phyloP scores from a whole-genome alignment of 1,284 basidiomycete genomes.

The Melampsora abietis-canadensis region DNA sequence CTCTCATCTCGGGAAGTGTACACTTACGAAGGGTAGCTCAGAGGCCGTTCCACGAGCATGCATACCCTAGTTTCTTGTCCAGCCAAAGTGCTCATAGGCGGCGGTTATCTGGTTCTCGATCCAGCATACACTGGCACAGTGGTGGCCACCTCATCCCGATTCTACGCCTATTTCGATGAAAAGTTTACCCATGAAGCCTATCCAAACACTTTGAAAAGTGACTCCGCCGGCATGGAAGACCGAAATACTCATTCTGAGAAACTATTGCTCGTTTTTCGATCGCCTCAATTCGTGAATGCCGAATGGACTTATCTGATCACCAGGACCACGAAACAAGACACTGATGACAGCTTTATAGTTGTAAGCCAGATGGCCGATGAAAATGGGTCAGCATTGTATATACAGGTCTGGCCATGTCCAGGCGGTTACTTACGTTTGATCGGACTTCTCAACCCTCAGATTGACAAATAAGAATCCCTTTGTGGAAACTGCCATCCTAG shows the following conservation, averaged over 20 bases:
- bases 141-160: conserved; percentile 84
- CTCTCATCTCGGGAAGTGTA: too few species aligned
- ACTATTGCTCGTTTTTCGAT: conserved; percentile 65
- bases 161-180: conserved; percentile 65
- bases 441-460: background rate
- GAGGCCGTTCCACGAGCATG: background rate
- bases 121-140: conserved; percentile 75
- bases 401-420: background rate
- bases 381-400: background rate
- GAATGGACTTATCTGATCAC: conserved; percentile 66
- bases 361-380: background rate
- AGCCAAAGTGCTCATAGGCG: conserved; percentile 58
- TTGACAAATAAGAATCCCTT: conserved; percentile 18
- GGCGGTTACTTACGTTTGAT: background rate
- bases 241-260: background rate
- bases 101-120: conserved; percentile 91
- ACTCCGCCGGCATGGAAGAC: background rate
- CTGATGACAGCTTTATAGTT: background rate
- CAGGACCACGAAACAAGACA: background rate
- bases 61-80: conserved; percentile 23
- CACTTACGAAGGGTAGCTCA: too few species aligned
- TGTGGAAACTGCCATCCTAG: conserved; percentile 24
- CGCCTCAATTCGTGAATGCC: conserved; percentile 82
- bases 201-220: background rate
- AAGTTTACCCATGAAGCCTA: conserved; percentile 13